Evolutionary conservation across 192 early-diverging fungal species (phyloP), one percentile per base, ranked within the genome.

Genomic region (Thamnidium elegans): DNA sequence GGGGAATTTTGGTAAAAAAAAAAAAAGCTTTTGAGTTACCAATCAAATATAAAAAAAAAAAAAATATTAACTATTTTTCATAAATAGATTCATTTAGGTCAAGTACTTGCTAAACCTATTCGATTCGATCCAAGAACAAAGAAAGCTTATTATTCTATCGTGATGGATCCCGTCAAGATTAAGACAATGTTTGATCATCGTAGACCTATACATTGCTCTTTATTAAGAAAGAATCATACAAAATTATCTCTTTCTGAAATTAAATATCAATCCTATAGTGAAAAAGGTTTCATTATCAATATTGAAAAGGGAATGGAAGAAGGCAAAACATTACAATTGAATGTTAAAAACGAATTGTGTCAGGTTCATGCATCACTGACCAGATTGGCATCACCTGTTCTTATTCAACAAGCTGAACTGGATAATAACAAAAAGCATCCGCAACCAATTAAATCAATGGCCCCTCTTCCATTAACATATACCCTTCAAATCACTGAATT

Each of bases 141-240:
- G 4, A 61, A 52, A 21, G 61, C 62, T 20, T 21, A 52, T 11
- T 73, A 67, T 20, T 62, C 30, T 3, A 55, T 73, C 6, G 32
- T 52, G 2, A 73, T 73, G 71, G 55, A 67, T 19, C 71, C 71
- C 58, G 10, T 67, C 0, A 46, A 56, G 19, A 73, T 73, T 32
- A 59, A 61, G 3, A 51, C 66, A n/a, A 67, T 67, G 59, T 73
- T 50, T 20, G 71, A 73, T 21, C 71, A 73, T 32, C 46, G 55
- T 43, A 60, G 71, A 31, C 65, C 62, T 10, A 62, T 73, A 1
- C 64, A 73, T 13, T 54, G 65, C 23, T 61, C 67, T n/a, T 47
- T 67, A n/a, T 43, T 73, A 32, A 36, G 48, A 21, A 36, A 58
- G 32, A 23, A 36, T 10, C 43, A 31, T 30, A 47, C 32, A 2